These are phyloP conservation scores for Erythrophleum ivorense DNA, from an alignment of 331 rosid species.

Conservation along the genomic window DNA sequence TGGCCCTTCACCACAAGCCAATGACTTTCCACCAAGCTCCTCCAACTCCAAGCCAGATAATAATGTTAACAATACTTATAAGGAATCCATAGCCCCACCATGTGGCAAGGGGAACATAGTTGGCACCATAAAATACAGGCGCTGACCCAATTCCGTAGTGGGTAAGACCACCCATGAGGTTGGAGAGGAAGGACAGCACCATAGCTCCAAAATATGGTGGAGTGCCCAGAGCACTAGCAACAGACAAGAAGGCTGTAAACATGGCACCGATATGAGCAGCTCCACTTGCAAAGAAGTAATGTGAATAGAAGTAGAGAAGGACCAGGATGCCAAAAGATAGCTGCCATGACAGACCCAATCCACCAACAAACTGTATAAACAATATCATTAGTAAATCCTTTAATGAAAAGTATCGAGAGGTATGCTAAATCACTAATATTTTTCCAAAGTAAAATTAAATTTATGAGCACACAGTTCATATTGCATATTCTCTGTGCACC, in stretches of 20 bases:
- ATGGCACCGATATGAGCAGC: slow-evolving; percentile 99
- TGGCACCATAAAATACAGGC: slow-evolving; percentile 93
- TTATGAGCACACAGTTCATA: slow-evolving; percentile 15
- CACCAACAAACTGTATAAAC: slow-evolving; percentile 84
- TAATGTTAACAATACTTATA: slow-evolving; percentile 77
- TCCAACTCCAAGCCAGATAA: slow-evolving; percentile 93
- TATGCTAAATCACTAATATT: slow-evolving; percentile 9
- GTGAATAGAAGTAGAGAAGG: slow-evolving; percentile 94
- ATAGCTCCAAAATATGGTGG: slow-evolving; percentile 91
- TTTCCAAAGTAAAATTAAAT: slow-evolving; percentile 24
- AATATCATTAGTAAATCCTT: slow-evolving; percentile 23
- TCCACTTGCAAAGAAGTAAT: slow-evolving; percentile 98
- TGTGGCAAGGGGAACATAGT: slow-evolving; percentile 87
- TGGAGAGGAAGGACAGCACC: slow-evolving; percentile 91
- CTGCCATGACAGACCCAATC: slow-evolving; percentile 96
- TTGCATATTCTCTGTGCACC: slow-evolving; percentile 8
- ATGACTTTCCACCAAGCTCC: slow-evolving; percentile 94
- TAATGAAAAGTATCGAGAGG: slow-evolving; percentile 7
- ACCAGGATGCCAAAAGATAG: slow-evolving; percentile 87
- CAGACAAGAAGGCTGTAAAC: slow-evolving; percentile 96
- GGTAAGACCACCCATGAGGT: slow-evolving; percentile 97
- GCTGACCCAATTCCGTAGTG: slow-evolving; percentile 99
- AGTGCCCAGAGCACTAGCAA: slow-evolving; percentile 91
- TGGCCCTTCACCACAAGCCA: slow-evolving; percentile 78
- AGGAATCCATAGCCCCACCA: slow-evolving; percentile 99